These are phyloP conservation scores for Platanthera zijinensis DNA, from an alignment of 106 monocot genomes.

Conservation along the genomic window DNA sequence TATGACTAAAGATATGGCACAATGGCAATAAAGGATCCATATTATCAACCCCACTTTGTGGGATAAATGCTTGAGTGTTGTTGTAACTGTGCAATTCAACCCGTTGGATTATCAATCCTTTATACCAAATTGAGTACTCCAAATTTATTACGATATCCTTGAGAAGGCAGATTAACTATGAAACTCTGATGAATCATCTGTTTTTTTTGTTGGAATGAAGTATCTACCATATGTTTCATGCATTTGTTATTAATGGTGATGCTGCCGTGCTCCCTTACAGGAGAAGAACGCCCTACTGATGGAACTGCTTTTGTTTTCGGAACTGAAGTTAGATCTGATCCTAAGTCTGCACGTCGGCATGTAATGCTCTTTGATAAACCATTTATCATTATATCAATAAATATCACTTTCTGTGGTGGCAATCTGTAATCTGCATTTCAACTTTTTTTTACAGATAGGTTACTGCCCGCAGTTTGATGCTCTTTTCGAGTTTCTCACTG, in stretches of 20 bases:
- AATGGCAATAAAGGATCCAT: too few relatives aligned
- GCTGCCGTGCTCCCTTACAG: conserved; percentile 20
- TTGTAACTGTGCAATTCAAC: too few relatives aligned
- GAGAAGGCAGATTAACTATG: background rate
- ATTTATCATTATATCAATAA: background rate
- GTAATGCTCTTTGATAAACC: conserved; percentile 20
- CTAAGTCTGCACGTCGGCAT: conserved; percentile 56
- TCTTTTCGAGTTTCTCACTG: conserved; percentile 77
- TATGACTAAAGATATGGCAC: too few relatives aligned
- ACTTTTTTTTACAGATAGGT: conserved; percentile 55
- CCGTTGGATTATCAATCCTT: too few relatives aligned
- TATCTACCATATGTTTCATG: background rate
- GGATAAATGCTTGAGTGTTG: too few relatives aligned
- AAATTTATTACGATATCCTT: background rate
- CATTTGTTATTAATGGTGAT: conserved; percentile 4
- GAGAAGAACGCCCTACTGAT: conserved; percentile 75
- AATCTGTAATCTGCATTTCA: conserved; percentile 5
- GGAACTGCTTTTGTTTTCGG: conserved; percentile 92
- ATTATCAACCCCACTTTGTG: too few relatives aligned
- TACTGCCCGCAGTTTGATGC: conserved; percentile 98
- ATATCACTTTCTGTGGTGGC: background rate
- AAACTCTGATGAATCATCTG: background rate
- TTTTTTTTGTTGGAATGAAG: background rate
- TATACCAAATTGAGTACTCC: too few relatives aligned
- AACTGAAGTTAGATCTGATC: conserved; percentile 56